Evolutionary conservation across 2,329 filamentous ascomycete genomes (phyloP).

Genomic region (Penicillium sp.): DNA sequence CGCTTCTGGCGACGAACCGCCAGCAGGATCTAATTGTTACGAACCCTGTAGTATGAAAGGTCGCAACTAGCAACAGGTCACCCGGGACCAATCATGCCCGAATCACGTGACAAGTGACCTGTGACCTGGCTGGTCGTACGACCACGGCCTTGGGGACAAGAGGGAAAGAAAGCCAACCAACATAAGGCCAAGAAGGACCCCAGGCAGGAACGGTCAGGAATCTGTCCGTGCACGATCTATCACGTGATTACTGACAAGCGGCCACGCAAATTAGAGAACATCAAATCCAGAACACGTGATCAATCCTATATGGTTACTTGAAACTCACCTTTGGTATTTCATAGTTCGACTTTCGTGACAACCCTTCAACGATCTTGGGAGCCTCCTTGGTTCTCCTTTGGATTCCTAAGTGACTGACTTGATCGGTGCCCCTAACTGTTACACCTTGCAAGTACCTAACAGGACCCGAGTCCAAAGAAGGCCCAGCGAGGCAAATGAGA

Average conservation of each 20-base stretch:
- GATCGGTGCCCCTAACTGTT: too few species aligned
- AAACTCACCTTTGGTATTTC: too few species aligned
- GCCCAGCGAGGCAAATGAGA: too few species aligned
- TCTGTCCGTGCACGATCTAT: background rate
- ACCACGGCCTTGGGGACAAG: background rate
- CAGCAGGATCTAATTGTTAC: slow-evolving; percentile 8
- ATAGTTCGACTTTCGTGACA: background rate
- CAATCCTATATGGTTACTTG: background rate
- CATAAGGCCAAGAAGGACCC: background rate
- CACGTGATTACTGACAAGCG: background rate
- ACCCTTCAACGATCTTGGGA: background rate
- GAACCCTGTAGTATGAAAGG: background rate
- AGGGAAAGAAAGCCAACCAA: background rate
- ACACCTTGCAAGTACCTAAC: too few species aligned
- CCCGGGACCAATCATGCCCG: background rate
- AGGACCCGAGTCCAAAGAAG: too few species aligned
- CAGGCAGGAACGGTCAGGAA: background rate
- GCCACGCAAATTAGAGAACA: background rate
- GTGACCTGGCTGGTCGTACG: background rate
- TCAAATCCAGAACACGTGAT: background rate
- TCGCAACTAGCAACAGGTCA: background rate
- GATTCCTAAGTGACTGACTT: too few species aligned
- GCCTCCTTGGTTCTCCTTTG: background rate
- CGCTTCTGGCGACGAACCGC: slow-evolving; percentile 8
- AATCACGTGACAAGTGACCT: background rate